Evolutionary conservation across 2,329 filamentous ascomycete species (phyloP), one percentile per base, ranked within the genome.

Genomic region (Fusarium sp.): DNA sequence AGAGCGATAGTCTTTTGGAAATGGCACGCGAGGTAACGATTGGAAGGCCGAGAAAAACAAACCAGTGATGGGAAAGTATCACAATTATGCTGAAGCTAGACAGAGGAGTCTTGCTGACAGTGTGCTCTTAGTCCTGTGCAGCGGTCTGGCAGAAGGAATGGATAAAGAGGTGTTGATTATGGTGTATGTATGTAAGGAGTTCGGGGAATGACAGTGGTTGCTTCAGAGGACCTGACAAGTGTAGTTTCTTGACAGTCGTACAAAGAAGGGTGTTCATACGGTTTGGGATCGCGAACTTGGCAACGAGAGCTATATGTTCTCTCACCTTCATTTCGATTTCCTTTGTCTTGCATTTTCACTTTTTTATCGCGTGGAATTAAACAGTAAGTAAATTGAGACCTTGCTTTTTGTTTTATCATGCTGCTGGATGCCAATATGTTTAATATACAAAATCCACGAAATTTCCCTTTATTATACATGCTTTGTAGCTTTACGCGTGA

Each of bases 101-200:
- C 0, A 18, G 10, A 12, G 11, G 7, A 18, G 3, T 6, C n/a
- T 32, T 32, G 8, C 10, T n/a, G 2, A 5, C 18, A 2, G 7
- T 6, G 4, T 12, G 6, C 15, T 12, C 9, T n/a, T 9, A 9
- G 4, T 16, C 5, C 2, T 6, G 9, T 3, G n/a, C 12, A 2
- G 4, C 4, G 6, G 1, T 1, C 11, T 18, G 3, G 4, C 5
- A 18, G 2, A 6, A n/a, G 2, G 3, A 32, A n/a, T 7, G 4
- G 2, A 15, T 28, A 1, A 10, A 10, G 18, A 28, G 7, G 0
- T 28, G 18, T 15, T 28, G 25, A n/a, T 9, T n/a, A 12, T n/a
- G 9, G 7, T 11, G 5, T 1, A 2, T 12, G 6, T 11, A 12
- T n/a, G 1, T 3, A 9, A 19, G 7, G 8, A 40, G 12, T 40